phyloP scores from a whole-genome alignment of 1,284 basidiomycete species.

The Ceratobasidium sp. region DNA sequence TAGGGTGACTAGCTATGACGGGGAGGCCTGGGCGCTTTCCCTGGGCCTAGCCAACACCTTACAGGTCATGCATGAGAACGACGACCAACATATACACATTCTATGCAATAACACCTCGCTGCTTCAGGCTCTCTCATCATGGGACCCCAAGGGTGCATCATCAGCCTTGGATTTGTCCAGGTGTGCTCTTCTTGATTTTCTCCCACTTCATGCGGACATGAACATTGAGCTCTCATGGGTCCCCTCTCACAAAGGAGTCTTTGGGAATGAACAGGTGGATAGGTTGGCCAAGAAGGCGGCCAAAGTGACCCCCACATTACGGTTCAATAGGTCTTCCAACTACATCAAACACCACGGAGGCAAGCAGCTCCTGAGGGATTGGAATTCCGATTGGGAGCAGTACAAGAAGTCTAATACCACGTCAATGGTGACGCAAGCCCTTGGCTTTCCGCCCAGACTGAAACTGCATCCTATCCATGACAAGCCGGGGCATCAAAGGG shows the following conservation, averaged over 20 bases:
- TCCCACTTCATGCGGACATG: too few relatives aligned
- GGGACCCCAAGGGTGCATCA: too few relatives aligned
- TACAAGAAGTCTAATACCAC: not conserved
- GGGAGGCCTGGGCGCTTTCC: too few relatives aligned
- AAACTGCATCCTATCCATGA: not conserved
- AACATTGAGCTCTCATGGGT: constrained; percentile 23
- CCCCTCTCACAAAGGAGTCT: constrained; percentile 36
- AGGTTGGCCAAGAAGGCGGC: not conserved
- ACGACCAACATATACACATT: too few relatives aligned
- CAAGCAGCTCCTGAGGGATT: not conserved
- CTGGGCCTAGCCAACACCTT: too few relatives aligned
- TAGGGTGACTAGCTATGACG: too few relatives aligned
- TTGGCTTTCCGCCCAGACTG: not conserved
- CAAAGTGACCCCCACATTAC: not conserved
- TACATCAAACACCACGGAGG: not conserved
- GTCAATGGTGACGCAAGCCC: not conserved
- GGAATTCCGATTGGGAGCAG: not conserved
- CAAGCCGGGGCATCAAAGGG: not conserved
- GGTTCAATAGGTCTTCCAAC: not conserved
- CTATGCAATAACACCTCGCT: too few relatives aligned
- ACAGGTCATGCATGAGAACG: too few relatives aligned
- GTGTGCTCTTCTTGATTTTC: too few relatives aligned
- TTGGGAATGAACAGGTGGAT: constrained; percentile 40
- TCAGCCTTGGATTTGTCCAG: too few relatives aligned
- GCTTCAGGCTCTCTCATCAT: too few relatives aligned